Evolutionary conservation across 257 asterid genomes (phyloP), one percentile per base, ranked within the genome.

Genomic region (Solanum habrochaites): DNA sequence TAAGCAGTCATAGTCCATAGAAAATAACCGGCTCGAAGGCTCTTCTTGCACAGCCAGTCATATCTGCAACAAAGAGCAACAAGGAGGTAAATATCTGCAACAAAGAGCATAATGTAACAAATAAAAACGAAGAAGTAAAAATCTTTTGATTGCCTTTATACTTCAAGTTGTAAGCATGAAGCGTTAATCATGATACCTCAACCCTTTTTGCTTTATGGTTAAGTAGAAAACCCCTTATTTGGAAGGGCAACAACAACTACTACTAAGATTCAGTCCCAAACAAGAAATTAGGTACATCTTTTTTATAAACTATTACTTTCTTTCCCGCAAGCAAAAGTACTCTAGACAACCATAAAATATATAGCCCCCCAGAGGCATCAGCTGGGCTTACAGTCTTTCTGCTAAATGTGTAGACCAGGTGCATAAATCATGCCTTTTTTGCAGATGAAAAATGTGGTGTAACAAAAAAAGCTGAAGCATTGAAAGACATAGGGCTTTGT

Each of bases 1-100:
- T 94, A 97, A 77, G 99, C 98, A 52, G 93, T 72, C 98, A 97
- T 97, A 39, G 98, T 95, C 95, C 97, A 94, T 66, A 97, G 82
- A 67, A 97, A 97, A 89, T 97, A 97, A 86, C 99, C 99, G 49
- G 91, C 86, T 82, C 89, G 93, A 20, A 97, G 94, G 88, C 92
- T 92, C 91, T 91, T 97, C 47, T 93, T 94, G 29, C 98, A 92
- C 85, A 97, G 90, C 99, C 99, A 95, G 86, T 97, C 99, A 73
- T 93, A 94, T 92, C 99, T 97, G 93, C 87, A 91, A 90, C 82
- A 35, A 74, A 85, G 52, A 49, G 42, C 66, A 45, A 60, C 43
- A 27, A 47, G 27, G 60, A 42, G 37, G 31, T 5, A 47, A 45
- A 80, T 93, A 95, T 92, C 99, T 97, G 93, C 88, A 91, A 90